Conservation (phyloP, 805 yeast species). For the Saccharomycopsis capsularis region DNA sequence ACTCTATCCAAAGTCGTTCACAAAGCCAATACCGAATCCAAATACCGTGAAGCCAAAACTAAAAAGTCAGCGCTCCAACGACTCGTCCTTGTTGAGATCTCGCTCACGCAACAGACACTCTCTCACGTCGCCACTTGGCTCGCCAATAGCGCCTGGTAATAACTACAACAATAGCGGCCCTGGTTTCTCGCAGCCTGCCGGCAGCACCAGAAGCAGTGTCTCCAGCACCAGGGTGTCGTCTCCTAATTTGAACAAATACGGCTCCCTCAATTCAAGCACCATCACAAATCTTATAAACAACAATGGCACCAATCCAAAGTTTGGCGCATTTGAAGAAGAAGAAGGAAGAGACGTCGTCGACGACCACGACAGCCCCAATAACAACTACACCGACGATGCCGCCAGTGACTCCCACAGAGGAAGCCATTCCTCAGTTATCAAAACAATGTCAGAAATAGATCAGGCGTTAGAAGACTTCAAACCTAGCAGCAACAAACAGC, state of each 20-base stretch:
- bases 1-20: conserved; percentile 83
- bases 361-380: too few species aligned
- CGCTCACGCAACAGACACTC: conserved; percentile 48
- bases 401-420: conserved; percentile 16
- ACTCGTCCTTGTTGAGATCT: conserved; percentile 42
- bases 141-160: conserved; percentile 5
- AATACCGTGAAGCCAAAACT: conserved; percentile 3
- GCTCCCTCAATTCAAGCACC: neutral
- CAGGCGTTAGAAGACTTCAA: conserved; percentile 52
- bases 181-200: neutral
- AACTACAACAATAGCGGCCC: neutral
- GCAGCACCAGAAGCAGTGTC: conserved; percentile 4
- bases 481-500: neutral
- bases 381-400: neutral
- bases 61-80: conserved; percentile 9
- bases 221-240: conserved; percentile 3
- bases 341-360: too few species aligned
- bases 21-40: conserved; percentile 40
- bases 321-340: conserved; percentile 1
- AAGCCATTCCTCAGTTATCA: conserved; percentile 37
- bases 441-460: conserved; percentile 66
- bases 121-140: conserved; percentile 10
- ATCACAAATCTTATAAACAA: conserved; percentile 1
- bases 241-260: conserved; percentile 2
- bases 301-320: conserved; percentile 4